Percentiles rank a stretch among this genome's conserved stretches.
phyloP scores from a whole-genome alignment of 345 rosid species.

The Linum trigynum region DNA sequence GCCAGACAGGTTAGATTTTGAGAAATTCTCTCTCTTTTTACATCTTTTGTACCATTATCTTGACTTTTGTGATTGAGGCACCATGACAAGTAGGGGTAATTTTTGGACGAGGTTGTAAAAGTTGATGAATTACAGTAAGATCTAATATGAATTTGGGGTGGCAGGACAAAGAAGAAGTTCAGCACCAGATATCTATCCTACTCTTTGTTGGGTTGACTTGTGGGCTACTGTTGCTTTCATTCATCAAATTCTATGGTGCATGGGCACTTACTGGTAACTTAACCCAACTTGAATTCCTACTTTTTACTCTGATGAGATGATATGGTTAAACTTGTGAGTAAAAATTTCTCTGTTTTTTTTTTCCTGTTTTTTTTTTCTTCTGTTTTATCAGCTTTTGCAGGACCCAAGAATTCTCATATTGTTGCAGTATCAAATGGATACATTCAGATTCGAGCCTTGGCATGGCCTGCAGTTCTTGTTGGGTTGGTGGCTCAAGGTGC shows the following conservation, averaged over 20 bases:
- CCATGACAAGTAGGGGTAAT: no score
- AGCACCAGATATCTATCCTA: constrained; percentile 81
- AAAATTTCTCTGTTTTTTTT: not conserved
- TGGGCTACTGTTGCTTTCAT: constrained; percentile 59
- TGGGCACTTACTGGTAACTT: constrained; percentile 67
- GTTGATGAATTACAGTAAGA: no score
- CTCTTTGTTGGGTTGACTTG: constrained; percentile 66
- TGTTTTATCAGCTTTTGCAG: constrained; percentile 55
- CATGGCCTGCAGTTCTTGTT: constrained; percentile 85
- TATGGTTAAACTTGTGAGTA: not conserved
- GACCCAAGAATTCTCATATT: constrained; percentile 54
- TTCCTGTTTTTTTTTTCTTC: not conserved
- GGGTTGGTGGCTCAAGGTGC: constrained; percentile 98
- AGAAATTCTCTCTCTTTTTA: not conserved
- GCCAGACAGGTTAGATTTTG: constrained; percentile 28
- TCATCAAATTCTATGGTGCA: constrained; percentile 61
- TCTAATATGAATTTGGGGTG: not conserved
- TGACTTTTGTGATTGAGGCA: not conserved
- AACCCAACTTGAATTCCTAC: constrained; percentile 3
- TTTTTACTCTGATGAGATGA: not conserved
- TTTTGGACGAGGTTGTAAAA: no score
- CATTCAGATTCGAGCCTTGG: constrained; percentile 88
- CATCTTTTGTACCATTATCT: not conserved
- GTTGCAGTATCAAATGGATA: constrained; percentile 81
- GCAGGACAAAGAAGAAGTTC: constrained; percentile 79